A percentile compares a stretch with the other conserved stretches of the same genome.
These are phyloP conservation scores for Pelargonium nanum DNA, from an alignment of 345 rosid species.

Conservation along the genomic window DNA sequence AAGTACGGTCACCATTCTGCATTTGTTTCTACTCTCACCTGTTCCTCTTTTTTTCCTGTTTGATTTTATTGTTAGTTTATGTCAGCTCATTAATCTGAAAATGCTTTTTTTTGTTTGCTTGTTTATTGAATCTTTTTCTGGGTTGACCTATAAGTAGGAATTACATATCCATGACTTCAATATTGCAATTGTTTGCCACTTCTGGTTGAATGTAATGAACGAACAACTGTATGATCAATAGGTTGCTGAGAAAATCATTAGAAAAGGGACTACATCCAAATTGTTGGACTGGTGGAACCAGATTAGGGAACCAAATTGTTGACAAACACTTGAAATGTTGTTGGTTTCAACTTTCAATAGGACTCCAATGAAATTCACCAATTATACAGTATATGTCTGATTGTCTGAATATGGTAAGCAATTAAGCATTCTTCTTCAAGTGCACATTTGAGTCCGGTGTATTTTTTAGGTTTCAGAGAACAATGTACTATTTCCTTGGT, in stretches of 20 bases:
- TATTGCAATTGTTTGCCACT: neutral
- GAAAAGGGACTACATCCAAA: too few species aligned
- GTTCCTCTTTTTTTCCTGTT: neutral
- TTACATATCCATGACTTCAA: neutral
- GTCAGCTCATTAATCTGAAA: neutral
- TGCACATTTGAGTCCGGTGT: too few species aligned
- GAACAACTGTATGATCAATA: too few species aligned
- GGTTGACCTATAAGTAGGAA: neutral
- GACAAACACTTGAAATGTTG: too few species aligned
- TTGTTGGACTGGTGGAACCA: too few species aligned
- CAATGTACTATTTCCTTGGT: neutral
- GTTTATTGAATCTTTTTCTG: neutral
- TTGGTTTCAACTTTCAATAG: too few species aligned
- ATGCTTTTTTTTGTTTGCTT: neutral
- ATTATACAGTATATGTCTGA: too few species aligned
- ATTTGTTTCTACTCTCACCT: constrained; percentile 1
- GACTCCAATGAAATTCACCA: too few species aligned
- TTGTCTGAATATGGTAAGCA: too few species aligned
- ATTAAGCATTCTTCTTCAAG: neutral
- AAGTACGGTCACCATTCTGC: constrained; percentile 32
- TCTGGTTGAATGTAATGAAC: neutral
- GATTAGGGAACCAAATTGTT: too few species aligned
- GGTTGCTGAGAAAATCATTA: neutral
- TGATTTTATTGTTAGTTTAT: neutral
- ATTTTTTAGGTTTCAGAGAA: neutral